A percentile compares a stretch with the other conserved stretches of the same genome.
Evolutionary conservation across 805 yeast genomes (phyloP).

Genomic region (Saccharomycodes ludwigii): DNA sequence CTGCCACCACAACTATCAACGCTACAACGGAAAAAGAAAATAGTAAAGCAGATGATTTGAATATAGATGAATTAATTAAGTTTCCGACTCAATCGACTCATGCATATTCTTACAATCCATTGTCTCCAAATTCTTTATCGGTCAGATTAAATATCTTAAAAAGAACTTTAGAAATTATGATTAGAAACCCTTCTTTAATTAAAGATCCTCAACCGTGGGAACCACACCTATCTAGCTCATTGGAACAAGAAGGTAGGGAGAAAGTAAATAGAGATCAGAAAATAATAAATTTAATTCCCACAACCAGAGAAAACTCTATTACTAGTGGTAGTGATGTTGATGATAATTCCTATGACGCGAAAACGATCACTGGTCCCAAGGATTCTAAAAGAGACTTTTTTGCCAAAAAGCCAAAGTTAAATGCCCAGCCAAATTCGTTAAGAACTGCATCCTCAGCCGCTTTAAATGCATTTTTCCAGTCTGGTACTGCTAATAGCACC

Average conservation of each 20-base stretch:
- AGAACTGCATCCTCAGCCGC: constrained; percentile 31
- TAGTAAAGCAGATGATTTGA: constrained; percentile 13
- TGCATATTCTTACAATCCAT: constrained; percentile 73
- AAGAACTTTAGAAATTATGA: constrained; percentile 60
- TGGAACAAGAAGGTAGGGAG: too few species aligned
- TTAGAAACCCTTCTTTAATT: constrained; percentile 41
- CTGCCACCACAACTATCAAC: neutral
- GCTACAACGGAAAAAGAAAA: neutral
- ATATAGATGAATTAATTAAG: constrained; percentile 34
- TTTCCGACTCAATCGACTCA: constrained; percentile 75
- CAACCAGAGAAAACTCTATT: too few species aligned
- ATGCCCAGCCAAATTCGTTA: too few species aligned
- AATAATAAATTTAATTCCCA: too few species aligned
- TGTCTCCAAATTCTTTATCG: constrained; percentile 71
- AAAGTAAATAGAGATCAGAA: too few species aligned
- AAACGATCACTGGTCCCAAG: too few species aligned
- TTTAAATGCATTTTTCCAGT: constrained; percentile 24
- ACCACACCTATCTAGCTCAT: too few species aligned
- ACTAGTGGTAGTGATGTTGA: too few species aligned
- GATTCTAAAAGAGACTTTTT: constrained; percentile 1
- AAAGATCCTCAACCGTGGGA: too few species aligned
- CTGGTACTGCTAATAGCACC: too few species aligned
- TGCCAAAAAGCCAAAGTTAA: constrained; percentile 12
- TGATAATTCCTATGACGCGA: too few species aligned
- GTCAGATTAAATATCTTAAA: constrained; percentile 62